Evolutionary conservation across 1,284 basidiomycete genomes (phyloP).

Genomic region (Malassezia psittaci): DNA sequence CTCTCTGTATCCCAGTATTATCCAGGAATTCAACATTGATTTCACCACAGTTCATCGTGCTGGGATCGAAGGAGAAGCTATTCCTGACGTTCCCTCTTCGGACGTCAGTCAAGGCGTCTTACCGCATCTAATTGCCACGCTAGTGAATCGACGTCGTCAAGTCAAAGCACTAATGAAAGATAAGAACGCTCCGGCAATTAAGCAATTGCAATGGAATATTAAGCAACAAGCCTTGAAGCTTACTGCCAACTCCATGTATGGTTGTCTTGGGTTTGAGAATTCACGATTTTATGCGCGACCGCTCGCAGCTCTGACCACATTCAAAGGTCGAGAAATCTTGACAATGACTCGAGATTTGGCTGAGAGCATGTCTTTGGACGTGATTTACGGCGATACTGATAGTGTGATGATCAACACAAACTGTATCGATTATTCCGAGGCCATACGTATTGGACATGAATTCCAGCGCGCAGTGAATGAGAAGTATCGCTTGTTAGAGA

Average conservation of each 20-base stretch:
- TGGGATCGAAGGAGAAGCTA: constrained; percentile 53
- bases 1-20: constrained; percentile 96
- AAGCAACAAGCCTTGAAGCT: constrained; percentile 95
- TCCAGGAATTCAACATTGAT: constrained; percentile 99
- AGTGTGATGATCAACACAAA: constrained; percentile 98
- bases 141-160: constrained; percentile 75
- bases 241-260: constrained; percentile 99
- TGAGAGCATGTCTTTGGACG: constrained; percentile 77
- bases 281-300: constrained; percentile 95
- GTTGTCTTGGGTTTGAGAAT: constrained; percentile 94
- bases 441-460: constrained; percentile 76
- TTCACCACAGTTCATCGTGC: constrained; percentile 82
- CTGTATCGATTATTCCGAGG: constrained; percentile 73
- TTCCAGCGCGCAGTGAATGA: constrained; percentile 97
- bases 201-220: constrained; percentile 82
- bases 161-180: constrained; percentile 97
- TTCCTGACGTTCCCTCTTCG: constrained; percentile 73
- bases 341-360: constrained; percentile 87
- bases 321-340: constrained; percentile 93
- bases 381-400: constrained; percentile 97
- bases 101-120: constrained; percentile 74
- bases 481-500: constrained; percentile 85
- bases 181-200: constrained; percentile 62
- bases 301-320: constrained; percentile 89
- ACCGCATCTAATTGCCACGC: constrained; percentile 85